Evolutionary conservation across 179 eudicot genomes (phyloP).

Genomic region (Silene coronaria): DNA sequence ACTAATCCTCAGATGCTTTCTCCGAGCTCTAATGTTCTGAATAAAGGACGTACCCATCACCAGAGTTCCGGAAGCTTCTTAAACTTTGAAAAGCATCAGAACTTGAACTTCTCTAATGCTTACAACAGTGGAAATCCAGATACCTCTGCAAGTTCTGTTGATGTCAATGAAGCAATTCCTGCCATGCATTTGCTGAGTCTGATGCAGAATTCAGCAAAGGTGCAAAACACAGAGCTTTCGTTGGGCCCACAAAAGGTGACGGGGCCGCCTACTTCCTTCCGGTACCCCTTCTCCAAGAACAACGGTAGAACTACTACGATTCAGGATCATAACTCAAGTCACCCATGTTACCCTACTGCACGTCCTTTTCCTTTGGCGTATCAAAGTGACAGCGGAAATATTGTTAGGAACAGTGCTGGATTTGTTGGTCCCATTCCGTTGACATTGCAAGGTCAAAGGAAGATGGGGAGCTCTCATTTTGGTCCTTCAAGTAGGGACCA

Average conservation of each 20-base stretch:
- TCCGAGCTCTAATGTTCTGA: constrained; percentile 16
- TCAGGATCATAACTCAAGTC: constrained; percentile 11
- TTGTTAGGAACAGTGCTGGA: constrained; percentile 17
- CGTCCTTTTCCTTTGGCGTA: constrained; percentile 20
- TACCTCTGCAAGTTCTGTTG: constrained; percentile 19
- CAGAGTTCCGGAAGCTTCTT: constrained; percentile 19
- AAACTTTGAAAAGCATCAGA: constrained; percentile 25
- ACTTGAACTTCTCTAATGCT: constrained; percentile 19
- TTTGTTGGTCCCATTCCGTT: constrained; percentile 25
- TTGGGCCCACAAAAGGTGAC: constrained; percentile 18
- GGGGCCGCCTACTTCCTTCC: constrained; percentile 19
- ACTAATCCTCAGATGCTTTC: constrained; percentile 26
- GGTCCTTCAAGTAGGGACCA: constrained; percentile 9
- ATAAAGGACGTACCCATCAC: constrained; percentile 16
- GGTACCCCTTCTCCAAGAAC: constrained; percentile 22
- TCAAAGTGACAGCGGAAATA: constrained; percentile 13
- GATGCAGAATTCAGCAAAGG: constrained; percentile 31
- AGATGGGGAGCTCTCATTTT: constrained; percentile 23
- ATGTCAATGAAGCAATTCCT: constrained; percentile 29
- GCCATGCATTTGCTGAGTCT: constrained; percentile 33
- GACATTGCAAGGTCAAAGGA: constrained; percentile 31
- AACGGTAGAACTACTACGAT: neutral
- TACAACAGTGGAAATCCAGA: constrained; percentile 19
- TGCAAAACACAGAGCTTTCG: constrained; percentile 16
- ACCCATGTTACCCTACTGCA: constrained; percentile 27